A percentile compares a stretch with the other conserved stretches of the same genome.
These are phyloP conservation scores for Datura wrightii DNA, from an alignment of 257 asterid species.

Conservation along the genomic window DNA sequence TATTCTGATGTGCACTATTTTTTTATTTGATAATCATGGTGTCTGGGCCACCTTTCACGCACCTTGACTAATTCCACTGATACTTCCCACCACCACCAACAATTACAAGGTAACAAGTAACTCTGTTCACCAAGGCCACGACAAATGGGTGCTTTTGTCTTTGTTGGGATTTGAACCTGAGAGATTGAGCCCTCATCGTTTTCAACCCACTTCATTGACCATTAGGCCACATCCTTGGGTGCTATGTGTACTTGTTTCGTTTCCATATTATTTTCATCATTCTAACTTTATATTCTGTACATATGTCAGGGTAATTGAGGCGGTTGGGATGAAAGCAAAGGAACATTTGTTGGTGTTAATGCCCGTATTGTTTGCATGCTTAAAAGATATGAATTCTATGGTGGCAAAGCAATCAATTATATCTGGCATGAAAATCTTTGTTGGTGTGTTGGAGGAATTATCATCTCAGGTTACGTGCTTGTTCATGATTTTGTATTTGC, in stretches of 20 bases:
- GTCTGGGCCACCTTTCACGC: too few relatives aligned
- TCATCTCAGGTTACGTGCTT: constrained; percentile 73
- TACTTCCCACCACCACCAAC: too few relatives aligned
- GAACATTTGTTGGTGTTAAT: constrained; percentile 65
- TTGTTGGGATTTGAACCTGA: too few relatives aligned
- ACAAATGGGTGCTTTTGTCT: too few relatives aligned
- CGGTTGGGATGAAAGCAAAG: constrained; percentile 67
- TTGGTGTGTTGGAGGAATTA: constrained; percentile 72
- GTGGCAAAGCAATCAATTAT: constrained; percentile 80
- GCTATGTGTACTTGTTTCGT: not conserved
- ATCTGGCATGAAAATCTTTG: constrained; percentile 70
- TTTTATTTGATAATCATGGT: too few relatives aligned
- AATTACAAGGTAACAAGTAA: too few relatives aligned
- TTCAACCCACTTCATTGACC: too few relatives aligned
- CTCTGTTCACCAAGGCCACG: too few relatives aligned
- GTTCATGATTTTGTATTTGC: constrained; percentile 27
- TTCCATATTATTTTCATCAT: constrained; percentile 18
- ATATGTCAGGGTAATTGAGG: constrained; percentile 80
- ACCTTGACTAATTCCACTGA: too few relatives aligned
- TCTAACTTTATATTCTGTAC: constrained; percentile 33
- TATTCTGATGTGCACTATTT: not conserved
- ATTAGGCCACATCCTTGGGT: too few relatives aligned
- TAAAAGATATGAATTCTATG: constrained; percentile 63
- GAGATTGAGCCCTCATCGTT: too few relatives aligned
- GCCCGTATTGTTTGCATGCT: constrained; percentile 67